Base-by-base conservation (phyloP, 2,329 filamentous ascomycete genomes). In the Fusarium chlamydosporum region DNA sequence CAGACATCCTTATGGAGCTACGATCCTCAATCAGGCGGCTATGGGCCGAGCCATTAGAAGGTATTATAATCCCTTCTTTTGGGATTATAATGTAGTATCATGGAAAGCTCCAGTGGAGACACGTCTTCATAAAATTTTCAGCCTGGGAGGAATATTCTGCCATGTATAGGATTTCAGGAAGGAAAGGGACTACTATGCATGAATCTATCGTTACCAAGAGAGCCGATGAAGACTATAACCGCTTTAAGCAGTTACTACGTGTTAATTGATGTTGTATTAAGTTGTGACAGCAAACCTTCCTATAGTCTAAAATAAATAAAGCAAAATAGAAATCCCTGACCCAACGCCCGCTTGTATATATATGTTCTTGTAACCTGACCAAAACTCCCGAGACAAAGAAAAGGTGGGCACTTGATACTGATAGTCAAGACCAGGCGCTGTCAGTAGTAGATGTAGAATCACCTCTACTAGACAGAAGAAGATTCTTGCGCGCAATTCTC, bases 351-450 rank as follows among this genome's bases (percentile, higher is more conserved):
- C 33, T 38, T 23, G 23, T 15, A n/a, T 29, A n/a, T 29, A 12
- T 29, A 29, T 16, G 10, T 18, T 43, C 3, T 26, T 13, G 4
- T 8, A 15, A 16, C 9, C 18, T 15, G n/a, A 8, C 41, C 10
- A 4, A 27, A n/a, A 43, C 23, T 43, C 41, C 23, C 4, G 2
- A 8, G 8, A 15, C 1, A 27, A 27, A 50, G 3, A 7, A 11
- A n/a, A 27, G 3, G 27, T 38, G 2, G 9, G 2, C 3, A 38
- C 23, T 23, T 23, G 1, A 6, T 6, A 13, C 18, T 15, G 23
- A 20, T 27, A 38, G 46, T 51, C 47, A 51, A 6, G 47, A 40
- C 47, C 23, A 51, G 15, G 47, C 34, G 6, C 34, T 51, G 2
- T 51, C 47, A 8, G 47, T 40, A 2, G 9, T 51, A 4, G 47